Base-by-base conservation (phyloP, 2,329 filamentous ascomycete species). In the Acrocalymma vagum region DNA sequence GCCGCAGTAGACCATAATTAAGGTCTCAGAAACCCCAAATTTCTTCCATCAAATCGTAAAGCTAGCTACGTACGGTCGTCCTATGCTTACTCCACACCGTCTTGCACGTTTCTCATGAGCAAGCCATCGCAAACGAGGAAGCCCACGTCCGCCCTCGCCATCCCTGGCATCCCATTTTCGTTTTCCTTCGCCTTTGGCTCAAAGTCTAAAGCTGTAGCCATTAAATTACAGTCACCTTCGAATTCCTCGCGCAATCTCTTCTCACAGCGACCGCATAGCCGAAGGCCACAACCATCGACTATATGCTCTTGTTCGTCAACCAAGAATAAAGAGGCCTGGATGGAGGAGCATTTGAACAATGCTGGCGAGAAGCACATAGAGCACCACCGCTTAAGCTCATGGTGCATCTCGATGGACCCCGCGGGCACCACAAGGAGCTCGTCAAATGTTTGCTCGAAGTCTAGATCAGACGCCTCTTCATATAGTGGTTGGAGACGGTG, bases 351-450 rank as follows among this genome's bases (percentile, higher is more conserved):
- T 5, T 35, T 33, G 17, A 52, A 52, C 0, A 20, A 29, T 0
- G 64, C 64, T 1, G 55, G 47, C 1, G 51, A 51, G 27, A 66
- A 60, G 39, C 65, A 69, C 42, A 66, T 41, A 0, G 60, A 59
- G 34, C 65, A 69, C 62, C 62, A 67, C 0, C 53, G 46, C 27
- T 51, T 35, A 1, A 62, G 46, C 29, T 66, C 42, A 6, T 48
- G 33, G 5, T 42, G 42, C 16, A 53, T 30, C 0, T 36, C 43
- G 1, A 14, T 11, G 1, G 55, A 51, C 3, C 46, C 15, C 1
- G 43, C 34, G 9, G 49, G 42, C 5, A 55, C 51, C 3, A 6
- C 17, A 3, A 50, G 15, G 5, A 67, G 43, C 9, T 55, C 46
- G 0, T 57, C 37, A 1, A 35, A 23, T 0, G 48, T 29, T 2